Percentiles rank a stretch among this genome's conserved stretches.
Conservation (phyloP, 306 rosid species). For the Astragalus membranaceus region DNA sequence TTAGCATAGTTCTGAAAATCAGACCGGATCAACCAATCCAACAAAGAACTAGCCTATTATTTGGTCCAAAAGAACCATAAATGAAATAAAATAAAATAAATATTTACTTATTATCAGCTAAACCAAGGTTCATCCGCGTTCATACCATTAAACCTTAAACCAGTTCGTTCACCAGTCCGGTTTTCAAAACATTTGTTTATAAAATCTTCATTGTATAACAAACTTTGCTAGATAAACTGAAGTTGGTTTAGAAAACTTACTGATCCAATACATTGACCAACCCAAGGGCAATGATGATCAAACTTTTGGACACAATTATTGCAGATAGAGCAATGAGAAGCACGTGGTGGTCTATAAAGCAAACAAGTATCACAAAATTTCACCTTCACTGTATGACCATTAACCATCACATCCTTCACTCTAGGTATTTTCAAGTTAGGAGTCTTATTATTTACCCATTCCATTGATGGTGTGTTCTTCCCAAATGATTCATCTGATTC, state of each 20-base stretch:
- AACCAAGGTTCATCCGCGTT: too few relatives aligned
- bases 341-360: slow-evolving; percentile 85
- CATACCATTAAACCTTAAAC: too few relatives aligned
- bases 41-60: too few relatives aligned
- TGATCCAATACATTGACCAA: slow-evolving; percentile 88
- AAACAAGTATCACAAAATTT: slow-evolving; percentile 90
- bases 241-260: slow-evolving; percentile 44
- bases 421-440: slow-evolving; percentile 57
- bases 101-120: too few relatives aligned
- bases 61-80: too few relatives aligned
- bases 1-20: neutral
- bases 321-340: slow-evolving; percentile 92
- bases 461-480: slow-evolving; percentile 38
- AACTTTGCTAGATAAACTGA: neutral
- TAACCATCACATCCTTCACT: slow-evolving; percentile 56
- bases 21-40: too few relatives aligned
- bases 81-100: too few relatives aligned
- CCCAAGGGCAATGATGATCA: slow-evolving; percentile 99
- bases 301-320: slow-evolving; percentile 92
- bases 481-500: slow-evolving; percentile 48
- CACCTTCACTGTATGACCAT: slow-evolving; percentile 69
- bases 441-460: slow-evolving; percentile 50
- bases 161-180: too few relatives aligned
- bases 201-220: neutral
- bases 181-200: too few relatives aligned